Base-by-base conservation (phyloP, 2,329 filamentous ascomycete species). In the Nemania abortiva region DNA sequence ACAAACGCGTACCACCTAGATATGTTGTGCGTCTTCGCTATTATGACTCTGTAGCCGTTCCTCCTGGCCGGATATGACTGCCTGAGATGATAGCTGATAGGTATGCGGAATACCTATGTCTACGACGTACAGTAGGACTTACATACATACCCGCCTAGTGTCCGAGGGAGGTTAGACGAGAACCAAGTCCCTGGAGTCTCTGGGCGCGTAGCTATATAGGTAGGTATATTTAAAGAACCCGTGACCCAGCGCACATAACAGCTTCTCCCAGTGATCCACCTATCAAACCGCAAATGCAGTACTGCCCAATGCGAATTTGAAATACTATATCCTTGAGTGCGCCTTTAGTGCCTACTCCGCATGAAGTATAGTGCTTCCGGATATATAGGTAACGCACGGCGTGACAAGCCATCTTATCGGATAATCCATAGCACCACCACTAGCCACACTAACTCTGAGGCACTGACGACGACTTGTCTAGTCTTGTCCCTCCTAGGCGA, bases 1-100 rank as follows among this genome's bases (percentile, higher is more conserved):
- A 27, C 50, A 64, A 34, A 61, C 47, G 20, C 37, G 58, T 69
- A 20, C 66, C 9, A 65, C 61, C 50, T 24, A 29, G 24, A 15
- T 20, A 67, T 59, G 61, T 47, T 37, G 66, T 68, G 56, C 45
- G 18, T 45, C 37, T 24, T 24, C 29, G 9, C 39, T 22, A 49
- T 49, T 60, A 20, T 60, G 18, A 42, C 53, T 29, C 4, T 49
- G 42, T 49, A 24, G 29, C 20, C 15, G 6, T 27, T 18, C 39
- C 42, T 54, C 55, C 45, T 29, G 13, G n/a, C 13, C 39, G n/a
- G 18, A 42, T 9, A 22, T 31, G 42, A 27, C 52, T 15, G 27
- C 52, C 15, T 10, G n/a, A 6, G 42, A 9, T 18, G 18, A 18
- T 20, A 18, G 18, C 3, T 47, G n/a, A 9, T 18, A n/a, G 42